Evolutionary conservation across 441 rosid species (phyloP), one percentile per base, ranked within the genome.

Genomic region (Gossypium davidsonii): DNA sequence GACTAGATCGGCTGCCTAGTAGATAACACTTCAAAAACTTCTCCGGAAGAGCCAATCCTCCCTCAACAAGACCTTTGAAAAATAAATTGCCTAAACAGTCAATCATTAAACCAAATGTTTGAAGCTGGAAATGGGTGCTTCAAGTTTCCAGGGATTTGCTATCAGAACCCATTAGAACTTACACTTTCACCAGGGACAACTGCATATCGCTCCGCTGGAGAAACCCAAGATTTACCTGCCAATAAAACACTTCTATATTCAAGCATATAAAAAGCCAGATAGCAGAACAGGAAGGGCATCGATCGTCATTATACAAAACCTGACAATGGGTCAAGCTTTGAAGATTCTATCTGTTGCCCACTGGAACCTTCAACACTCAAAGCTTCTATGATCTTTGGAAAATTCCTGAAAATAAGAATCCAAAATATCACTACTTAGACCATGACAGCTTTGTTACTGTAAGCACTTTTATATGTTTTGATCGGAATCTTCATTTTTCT

Each of bases 151-250:
- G 9, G 1, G 14, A 20, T 52, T 21, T 12, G 69, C 31, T 34
- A 48, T 26, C 48, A 31, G 23, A 21, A 37, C 14, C 44, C 31
- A 11, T 17, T 31, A 39, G 57, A 71, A 74, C 96, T 88, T 79
- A 93, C 99, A 15, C 84, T 84, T 88, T 95, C 97, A 71, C 83
- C 85, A 12, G 97, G 98, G 82, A 91, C 99, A 77, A 90, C 86
- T 1, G 98, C 97, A 79, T 95, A 95, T 91, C 97, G 86, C 83
- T 89, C 97, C 1, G 94, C 76, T 53, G 86, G 96, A 20, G 97
- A 87, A 60, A 95, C 87, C 98, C 97, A 93, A 76, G 78, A 80
- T 85, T 90, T 95, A 70, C 97, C 97, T 91, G 88, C 76, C 53
- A 69, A 76, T 25, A 6, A 51, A 76, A 72, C 49, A 26, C 18